Base-by-base conservation (phyloP, 306 rosid genomes). In the Amphicarpaea edgeworthii region DNA sequence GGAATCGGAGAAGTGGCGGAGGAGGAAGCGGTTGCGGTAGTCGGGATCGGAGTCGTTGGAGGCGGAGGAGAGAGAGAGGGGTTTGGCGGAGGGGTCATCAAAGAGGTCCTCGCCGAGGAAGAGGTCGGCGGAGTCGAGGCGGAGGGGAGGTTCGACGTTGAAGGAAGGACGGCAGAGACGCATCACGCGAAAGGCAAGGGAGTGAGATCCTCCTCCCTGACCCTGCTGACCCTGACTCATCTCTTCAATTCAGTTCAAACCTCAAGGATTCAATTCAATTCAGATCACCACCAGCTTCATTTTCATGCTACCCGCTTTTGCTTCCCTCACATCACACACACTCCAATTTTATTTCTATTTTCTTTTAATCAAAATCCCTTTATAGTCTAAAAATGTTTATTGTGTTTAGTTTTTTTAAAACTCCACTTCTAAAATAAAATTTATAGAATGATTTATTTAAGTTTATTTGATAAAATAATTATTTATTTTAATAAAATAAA, bases 171-270 rank as follows among this genome's bases (percentile, higher is more conserved):
- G 82, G 79, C 98, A 92, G 0, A 95, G 90, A 70, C 98, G 74
- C 97, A 92, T 95, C 6, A 95, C 98, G 40, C 98, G 85, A 86
- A 95, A 95, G 6, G 97, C 97, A 34, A 95, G 74, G 0, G 97
- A 85, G 51, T 95, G 98, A 57, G 97, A 66, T 71, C 90, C 87
- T 19, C 72, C 78, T 3, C 41, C 15, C 74, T 82, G 90, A 43
- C 77, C 63, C n/a, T n/a, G n/a, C 12, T 34, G 49, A 10, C 43
- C 12, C 75, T 83, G 90, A 51, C 84, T 80, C 87, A 82, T 85
- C 86, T 74, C 53, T 14, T 46, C 42, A 37, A 3, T 40, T 40
- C 12, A 9, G 43, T 40, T 8, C 43, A 40, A 40, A 2, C 12
- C 12, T 40, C 12, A 40, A 40, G 12, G 45, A 8, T 40, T 40